A percentile compares a stretch with the other conserved stretches of the same genome.
Evolutionary conservation across 1,284 basidiomycete species (phyloP).

Genomic region (Phaffia rhodozyma): DNA sequence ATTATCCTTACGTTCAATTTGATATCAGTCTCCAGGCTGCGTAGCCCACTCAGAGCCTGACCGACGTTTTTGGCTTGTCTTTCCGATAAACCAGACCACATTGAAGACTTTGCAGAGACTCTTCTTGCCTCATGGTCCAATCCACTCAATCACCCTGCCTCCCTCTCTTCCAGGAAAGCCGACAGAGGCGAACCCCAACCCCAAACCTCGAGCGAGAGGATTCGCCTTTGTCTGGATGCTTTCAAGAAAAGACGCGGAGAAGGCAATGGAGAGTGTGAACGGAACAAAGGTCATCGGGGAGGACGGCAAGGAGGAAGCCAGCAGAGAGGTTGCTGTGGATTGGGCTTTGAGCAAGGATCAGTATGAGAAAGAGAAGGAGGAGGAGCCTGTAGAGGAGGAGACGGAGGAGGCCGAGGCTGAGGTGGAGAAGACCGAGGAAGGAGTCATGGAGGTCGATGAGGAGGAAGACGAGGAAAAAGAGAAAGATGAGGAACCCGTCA

Average conservation of each 20-base stretch:
- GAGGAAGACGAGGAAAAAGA: conserved; percentile 37
- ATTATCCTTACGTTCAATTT: neutral
- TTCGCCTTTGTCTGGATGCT: conserved; percentile 97
- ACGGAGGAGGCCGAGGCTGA: conserved; percentile 32
- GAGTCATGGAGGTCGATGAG: conserved; percentile 13
- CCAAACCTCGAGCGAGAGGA: conserved; percentile 52
- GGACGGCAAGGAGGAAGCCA: conserved; percentile 37
- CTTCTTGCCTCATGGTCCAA: conserved; percentile 79
- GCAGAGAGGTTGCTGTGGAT: conserved; percentile 79
- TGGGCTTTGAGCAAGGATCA: conserved; percentile 85
- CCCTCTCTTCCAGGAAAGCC: conserved; percentile 25
- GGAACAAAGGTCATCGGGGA: conserved; percentile 49
- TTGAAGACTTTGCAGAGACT: conserved; percentile 75
- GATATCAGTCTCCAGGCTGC: neutral
- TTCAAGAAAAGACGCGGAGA: conserved; percentile 70
- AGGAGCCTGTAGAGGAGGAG: conserved; percentile 36
- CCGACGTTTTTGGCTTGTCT: conserved; percentile 11
- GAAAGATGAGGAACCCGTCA: conserved; percentile 46
- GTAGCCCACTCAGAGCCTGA: neutral
- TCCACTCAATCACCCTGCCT: conserved; percentile 76
- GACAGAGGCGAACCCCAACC: conserved; percentile 26
- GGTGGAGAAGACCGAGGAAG: conserved; percentile 35
- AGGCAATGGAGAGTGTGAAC: conserved; percentile 71
- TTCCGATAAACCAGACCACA: conserved; percentile 44
- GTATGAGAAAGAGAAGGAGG: conserved; percentile 57